Evolutionary conservation across 805 yeast species (phyloP).

Genomic region (Priceomyces haplophilus): DNA sequence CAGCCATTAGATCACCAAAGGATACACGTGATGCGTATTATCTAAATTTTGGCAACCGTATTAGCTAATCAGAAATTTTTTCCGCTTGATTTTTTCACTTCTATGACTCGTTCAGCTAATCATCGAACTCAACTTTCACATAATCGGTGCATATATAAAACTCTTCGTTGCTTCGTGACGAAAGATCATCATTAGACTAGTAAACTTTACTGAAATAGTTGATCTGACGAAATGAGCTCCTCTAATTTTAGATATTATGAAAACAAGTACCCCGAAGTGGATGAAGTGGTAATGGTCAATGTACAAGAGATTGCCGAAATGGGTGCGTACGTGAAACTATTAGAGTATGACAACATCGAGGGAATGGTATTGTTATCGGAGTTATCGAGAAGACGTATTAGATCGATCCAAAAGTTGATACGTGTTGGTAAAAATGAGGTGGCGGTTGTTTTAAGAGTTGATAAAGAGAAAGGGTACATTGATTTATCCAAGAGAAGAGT

Average conservation of each 20-base stretch:
- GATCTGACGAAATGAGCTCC: slow-evolving; percentile 56
- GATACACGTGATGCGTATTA: neutral
- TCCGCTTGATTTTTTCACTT: neutral
- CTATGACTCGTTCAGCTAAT: neutral
- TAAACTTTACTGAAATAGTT: neutral
- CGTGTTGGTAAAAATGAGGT: slow-evolving; percentile 99
- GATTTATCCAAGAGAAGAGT: slow-evolving; percentile 97
- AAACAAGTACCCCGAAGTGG: slow-evolving; percentile 97
- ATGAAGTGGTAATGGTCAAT: slow-evolving; percentile 98
- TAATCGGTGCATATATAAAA: neutral
- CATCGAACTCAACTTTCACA: neutral
- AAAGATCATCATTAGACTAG: neutral
- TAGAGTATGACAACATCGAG: slow-evolving; percentile 97
- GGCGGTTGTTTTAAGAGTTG: slow-evolving; percentile 96
- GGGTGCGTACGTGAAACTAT: slow-evolving; percentile 97
- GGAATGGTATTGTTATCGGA: slow-evolving; percentile 97
- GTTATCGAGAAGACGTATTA: slow-evolving; percentile 96
- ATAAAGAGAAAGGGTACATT: slow-evolving; percentile 97
- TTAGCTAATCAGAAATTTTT: neutral
- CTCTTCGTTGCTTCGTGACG: neutral
- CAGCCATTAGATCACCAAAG: neutral
- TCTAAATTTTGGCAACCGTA: neutral
- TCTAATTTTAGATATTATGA: slow-evolving; percentile 95
- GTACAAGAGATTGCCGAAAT: slow-evolving; percentile 98
- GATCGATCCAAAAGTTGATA: slow-evolving; percentile 94